A percentile compares a stretch with the other conserved stretches of the same genome.
Evolutionary conservation across 2,329 filamentous ascomycete species (phyloP).

Genomic region (Huntiella omanensis): DNA sequence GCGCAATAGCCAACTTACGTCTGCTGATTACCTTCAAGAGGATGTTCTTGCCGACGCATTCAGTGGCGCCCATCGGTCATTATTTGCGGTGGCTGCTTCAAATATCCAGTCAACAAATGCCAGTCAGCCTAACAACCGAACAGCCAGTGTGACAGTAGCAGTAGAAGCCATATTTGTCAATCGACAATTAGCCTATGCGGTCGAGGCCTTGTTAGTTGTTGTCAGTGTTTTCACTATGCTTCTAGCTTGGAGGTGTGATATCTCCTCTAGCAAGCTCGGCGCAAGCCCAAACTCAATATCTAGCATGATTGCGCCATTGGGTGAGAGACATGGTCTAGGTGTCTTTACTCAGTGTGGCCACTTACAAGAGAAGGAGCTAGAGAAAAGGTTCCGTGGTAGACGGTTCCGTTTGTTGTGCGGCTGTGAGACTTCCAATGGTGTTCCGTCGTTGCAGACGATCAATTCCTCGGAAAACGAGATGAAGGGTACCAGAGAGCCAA

Average conservation of each 20-base stretch:
- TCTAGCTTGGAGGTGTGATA: constrained; percentile 12
- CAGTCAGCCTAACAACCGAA: neutral
- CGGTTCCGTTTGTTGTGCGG: constrained; percentile 12
- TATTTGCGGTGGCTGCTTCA: constrained; percentile 17
- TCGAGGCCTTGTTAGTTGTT: constrained; percentile 17
- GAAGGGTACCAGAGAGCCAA: too few relatives aligned
- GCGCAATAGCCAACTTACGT: neutral
- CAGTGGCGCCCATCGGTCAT: constrained; percentile 15
- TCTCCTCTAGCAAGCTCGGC: neutral
- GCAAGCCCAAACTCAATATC: constrained; percentile 16
- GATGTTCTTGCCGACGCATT: constrained; percentile 12
- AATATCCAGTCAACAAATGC: neutral
- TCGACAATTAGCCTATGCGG: constrained; percentile 15
- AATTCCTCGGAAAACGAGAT: too few relatives aligned
- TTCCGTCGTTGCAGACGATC: neutral
- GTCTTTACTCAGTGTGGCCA: constrained; percentile 5
- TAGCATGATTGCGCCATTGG: constrained; percentile 13
- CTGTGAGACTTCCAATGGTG: constrained; percentile 3
- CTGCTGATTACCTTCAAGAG: constrained; percentile 8
- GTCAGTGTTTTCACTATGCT: constrained; percentile 12
- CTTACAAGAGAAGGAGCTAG: neutral
- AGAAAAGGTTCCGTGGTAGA: constrained; percentile 1
- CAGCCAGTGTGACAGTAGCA: constrained; percentile 1
- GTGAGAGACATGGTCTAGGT: constrained; percentile 10
- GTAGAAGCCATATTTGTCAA: constrained; percentile 19